These are phyloP conservation scores for Fusarium sulawesiense DNA, from an alignment of 2,329 filamentous ascomycete species.

Conservation along the genomic window DNA sequence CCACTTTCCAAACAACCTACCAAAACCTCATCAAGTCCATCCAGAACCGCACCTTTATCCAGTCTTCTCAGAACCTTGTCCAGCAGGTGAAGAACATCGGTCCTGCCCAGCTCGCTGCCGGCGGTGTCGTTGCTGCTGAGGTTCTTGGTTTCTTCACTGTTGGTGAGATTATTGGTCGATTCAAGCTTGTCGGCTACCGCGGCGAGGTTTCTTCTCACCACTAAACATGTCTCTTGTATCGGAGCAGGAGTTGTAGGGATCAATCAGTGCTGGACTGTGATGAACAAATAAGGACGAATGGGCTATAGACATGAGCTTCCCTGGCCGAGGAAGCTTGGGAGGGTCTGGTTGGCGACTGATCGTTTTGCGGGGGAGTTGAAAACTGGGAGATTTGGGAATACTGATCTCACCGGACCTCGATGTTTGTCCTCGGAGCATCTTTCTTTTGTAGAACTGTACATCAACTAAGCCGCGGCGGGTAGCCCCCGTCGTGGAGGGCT, in stretches of 20 bases:
- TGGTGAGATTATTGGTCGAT: slow-evolving; percentile 94
- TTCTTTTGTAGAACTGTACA: slow-evolving; percentile 51
- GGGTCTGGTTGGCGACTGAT: slow-evolving; percentile 42
- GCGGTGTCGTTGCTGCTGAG: slow-evolving; percentile 85
- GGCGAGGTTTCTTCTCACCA: slow-evolving; percentile 74
- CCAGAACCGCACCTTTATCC: slow-evolving; percentile 71
- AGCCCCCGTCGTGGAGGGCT: slow-evolving; percentile 30
- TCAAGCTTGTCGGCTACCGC: slow-evolving; percentile 95
- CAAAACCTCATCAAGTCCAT: slow-evolving; percentile 77
- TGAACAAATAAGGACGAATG: slow-evolving; percentile 38
- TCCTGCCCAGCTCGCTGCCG: slow-evolving; percentile 75
- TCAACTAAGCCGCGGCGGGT: slow-evolving; percentile 43
- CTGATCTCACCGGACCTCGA: slow-evolving; percentile 40
- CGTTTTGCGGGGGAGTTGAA: slow-evolving; percentile 32
- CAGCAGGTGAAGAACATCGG: slow-evolving; percentile 75
- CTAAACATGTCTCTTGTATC: slow-evolving; percentile 52
- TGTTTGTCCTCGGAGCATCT: slow-evolving; percentile 46
- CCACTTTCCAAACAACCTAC: slow-evolving; percentile 89
- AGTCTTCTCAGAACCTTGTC: slow-evolving; percentile 67
- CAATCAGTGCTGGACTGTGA: slow-evolving; percentile 25
- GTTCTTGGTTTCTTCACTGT: slow-evolving; percentile 97
- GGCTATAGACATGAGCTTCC: slow-evolving; percentile 41
- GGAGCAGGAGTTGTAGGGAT: slow-evolving; percentile 26
- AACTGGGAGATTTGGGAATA: slow-evolving; percentile 39
- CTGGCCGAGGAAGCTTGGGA: slow-evolving; percentile 32